Base-by-base conservation (phyloP, 805 yeast genomes). In the Sugiyamaella lignohabitans region DNA sequence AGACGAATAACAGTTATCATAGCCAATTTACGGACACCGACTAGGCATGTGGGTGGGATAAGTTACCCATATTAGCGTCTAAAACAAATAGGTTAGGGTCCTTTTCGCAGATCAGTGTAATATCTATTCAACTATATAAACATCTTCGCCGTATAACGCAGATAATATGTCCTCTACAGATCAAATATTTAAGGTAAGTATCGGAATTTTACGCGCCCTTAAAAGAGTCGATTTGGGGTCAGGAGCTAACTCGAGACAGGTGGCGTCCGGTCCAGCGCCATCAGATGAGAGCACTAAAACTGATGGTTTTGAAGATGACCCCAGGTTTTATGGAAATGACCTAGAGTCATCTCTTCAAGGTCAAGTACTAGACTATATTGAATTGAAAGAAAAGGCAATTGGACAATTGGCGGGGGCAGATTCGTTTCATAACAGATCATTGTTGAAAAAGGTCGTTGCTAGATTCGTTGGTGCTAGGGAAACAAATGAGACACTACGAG, bases 401-500 rank as follows among this genome's bases (percentile, higher is more conserved):
- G 38, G 20, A 19, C 19, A 40, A 4, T 20, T 24, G 4, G 20
- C 43, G 8, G 50, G 27, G 5, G 47, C 19, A 5, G 23, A 39
- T 30, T 36, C 32, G 14, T 8, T 27, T 27, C 8, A 27, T 8
- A 27, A 27, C 14, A 8, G 8, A 8, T 14, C 32, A 27, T 27
- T 27, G 32, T 8, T 27, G 32, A 27, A 27, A 14, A 27, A 14
- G 32, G 14, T 27, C 14, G 14, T 27, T 8, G 8, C 32, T 27
- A 27, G 14, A 27, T 27, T 27, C 14, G 8, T 27, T 8, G 14
- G 14, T 8, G 32, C 32, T 27, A 27, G 14, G 14, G 14, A 14
- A 8, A 27, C 14, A 8, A 35, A 35, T 35, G 45, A 50, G 14
- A 53, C 49, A 29, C 46, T 44, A 29, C 48, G 61, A 5, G 50